phyloP scores from a whole-genome alignment of 2,329 filamentous ascomycete genomes.

The Talaromyces sp. region DNA sequence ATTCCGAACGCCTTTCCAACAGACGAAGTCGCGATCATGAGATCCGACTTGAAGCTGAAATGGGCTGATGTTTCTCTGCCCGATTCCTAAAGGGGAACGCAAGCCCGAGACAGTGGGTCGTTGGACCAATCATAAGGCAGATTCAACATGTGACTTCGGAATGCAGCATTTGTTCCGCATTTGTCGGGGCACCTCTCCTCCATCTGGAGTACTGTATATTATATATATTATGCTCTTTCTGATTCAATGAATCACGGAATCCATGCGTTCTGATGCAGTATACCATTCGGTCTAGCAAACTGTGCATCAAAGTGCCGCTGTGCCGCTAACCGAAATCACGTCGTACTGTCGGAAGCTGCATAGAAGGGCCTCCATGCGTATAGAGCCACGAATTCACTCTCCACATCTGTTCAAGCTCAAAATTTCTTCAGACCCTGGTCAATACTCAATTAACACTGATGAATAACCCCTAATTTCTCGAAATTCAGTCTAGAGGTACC shows the following conservation, averaged over 20 bases:
- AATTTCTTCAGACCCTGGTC: not conserved
- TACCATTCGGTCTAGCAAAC: not conserved
- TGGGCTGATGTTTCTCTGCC: not conserved
- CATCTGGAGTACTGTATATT: no score
- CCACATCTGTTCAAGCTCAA: not conserved
- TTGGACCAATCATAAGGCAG: not conserved
- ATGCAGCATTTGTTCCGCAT: not conserved
- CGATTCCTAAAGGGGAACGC: slow-evolving; percentile 10
- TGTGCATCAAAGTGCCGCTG: not conserved
- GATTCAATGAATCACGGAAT: not conserved
- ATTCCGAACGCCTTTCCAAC: not conserved
- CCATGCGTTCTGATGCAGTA: no score
- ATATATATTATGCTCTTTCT: not conserved
- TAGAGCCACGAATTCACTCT: not conserved
- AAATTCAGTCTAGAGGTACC: no score
- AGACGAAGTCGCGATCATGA: not conserved
- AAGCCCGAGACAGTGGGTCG: not conserved
- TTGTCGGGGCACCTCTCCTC: not conserved
- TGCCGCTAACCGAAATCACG: not conserved
- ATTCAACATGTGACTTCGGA: not conserved
- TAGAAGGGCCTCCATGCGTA: no score
- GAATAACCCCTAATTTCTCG: no score
- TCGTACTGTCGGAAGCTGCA: not conserved
- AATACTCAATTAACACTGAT: not conserved
- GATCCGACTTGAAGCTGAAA: not conserved